Conservation (phyloP, 2,329 filamentous ascomycete genomes). For the Dendrostoma leiphaemia region DNA sequence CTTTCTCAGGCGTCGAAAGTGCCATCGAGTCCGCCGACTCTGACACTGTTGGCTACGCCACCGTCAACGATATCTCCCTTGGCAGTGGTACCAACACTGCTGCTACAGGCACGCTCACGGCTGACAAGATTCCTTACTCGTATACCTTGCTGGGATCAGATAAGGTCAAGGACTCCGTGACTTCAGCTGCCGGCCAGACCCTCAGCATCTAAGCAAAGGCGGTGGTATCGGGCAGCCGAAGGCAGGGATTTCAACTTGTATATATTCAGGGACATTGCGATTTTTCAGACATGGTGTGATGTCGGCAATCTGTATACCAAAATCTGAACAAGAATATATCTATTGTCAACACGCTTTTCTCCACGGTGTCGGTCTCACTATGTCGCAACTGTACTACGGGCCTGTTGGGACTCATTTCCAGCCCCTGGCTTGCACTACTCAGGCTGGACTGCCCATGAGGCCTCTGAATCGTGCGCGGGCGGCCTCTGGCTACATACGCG, state of each 20-base stretch:
- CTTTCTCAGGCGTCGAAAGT: slow-evolving; percentile 38
- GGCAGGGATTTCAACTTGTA: slow-evolving; percentile 8
- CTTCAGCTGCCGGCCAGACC: slow-evolving; percentile 36
- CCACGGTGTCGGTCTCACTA: no score
- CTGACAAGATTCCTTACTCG: slow-evolving; percentile 51
- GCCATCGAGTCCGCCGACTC: slow-evolving; percentile 40
- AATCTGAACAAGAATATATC: no score
- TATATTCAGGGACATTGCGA: slow-evolving; percentile 7
- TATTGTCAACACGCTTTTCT: no score
- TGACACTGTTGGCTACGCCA: slow-evolving; percentile 38
- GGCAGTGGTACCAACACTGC: slow-evolving; percentile 47
- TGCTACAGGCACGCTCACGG: slow-evolving; percentile 46
- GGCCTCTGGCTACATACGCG: neutral
- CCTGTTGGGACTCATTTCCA: no score
- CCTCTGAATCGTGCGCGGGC: no score
- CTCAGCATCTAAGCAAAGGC: slow-evolving; percentile 30
- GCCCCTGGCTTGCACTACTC: no score
- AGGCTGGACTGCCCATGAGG: no score
- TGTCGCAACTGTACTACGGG: no score
- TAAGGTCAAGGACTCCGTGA: slow-evolving; percentile 44
- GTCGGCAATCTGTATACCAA: no score
- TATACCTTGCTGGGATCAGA: slow-evolving; percentile 51
- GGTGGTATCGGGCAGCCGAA: neutral
- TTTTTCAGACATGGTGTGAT: no score
- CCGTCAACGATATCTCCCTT: slow-evolving; percentile 39